Conservation (phyloP, 331 rosid genomes). For the Malus hybrid region DNA sequence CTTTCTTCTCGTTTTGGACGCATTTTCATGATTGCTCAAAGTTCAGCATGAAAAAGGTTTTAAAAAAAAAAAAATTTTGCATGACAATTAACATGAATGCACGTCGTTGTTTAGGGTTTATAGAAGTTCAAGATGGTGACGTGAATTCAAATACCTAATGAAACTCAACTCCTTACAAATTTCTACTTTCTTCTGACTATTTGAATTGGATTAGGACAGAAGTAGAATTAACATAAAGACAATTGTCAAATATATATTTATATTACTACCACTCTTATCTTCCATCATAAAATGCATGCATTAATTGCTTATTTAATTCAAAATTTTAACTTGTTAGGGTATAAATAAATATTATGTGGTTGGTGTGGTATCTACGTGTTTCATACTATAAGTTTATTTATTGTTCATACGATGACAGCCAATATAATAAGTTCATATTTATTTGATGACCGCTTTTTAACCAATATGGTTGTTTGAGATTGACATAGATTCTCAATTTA, state of each 20-base stretch:
- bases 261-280: neutral
- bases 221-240: neutral
- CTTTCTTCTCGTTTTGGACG: too few relatives aligned
- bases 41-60: too few relatives aligned
- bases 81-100: too few relatives aligned
- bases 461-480: too few relatives aligned
- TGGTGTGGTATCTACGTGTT: neutral
- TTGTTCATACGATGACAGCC: neutral
- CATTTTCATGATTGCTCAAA: too few relatives aligned
- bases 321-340: neutral
- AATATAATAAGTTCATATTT: too few relatives aligned
- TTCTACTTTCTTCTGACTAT: neutral
- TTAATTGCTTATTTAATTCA: neutral
- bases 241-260: neutral
- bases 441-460: too few relatives aligned
- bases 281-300: neutral
- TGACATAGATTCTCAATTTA: too few relatives aligned
- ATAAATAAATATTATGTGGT: neutral
- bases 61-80: too few relatives aligned
- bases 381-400: neutral
- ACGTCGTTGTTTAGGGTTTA: too few relatives aligned
- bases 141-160: neutral
- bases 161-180: neutral
- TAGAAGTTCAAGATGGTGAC: neutral
- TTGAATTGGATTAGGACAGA: neutral